phyloP scores from a whole-genome alignment of 106 monocot genomes.

The Dendrobium nobile region DNA sequence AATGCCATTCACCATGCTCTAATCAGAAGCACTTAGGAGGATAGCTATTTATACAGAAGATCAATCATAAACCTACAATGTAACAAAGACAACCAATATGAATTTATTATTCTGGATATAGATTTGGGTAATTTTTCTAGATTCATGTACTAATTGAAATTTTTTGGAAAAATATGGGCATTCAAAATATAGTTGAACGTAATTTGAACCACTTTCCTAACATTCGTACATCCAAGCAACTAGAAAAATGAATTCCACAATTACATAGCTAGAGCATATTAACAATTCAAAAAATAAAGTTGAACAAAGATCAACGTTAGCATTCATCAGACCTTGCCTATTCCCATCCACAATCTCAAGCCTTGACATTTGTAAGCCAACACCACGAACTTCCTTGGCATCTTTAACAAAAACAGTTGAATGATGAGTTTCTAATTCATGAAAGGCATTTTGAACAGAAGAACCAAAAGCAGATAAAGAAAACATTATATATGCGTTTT shows the following conservation, averaged over 20 bases:
- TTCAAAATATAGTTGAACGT: neutral
- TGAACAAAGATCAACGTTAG: neutral
- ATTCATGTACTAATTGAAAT: neutral
- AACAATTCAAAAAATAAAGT: neutral
- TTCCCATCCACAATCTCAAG: slow-evolving; percentile 44
- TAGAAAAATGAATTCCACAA: neutral
- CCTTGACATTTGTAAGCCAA: slow-evolving; percentile 82
- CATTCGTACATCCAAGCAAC: neutral
- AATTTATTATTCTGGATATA: neutral
- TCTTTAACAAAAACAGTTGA: slow-evolving; percentile 32
- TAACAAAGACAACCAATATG: neutral
- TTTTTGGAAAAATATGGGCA: neutral
- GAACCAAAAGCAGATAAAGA: neutral
- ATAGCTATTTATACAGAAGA: neutral
- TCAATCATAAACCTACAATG: no score
- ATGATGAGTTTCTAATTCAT: neutral
- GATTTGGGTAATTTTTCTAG: neutral
- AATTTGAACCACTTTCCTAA: neutral
- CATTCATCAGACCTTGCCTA: slow-evolving; percentile 28
- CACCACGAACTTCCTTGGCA: slow-evolving; percentile 90
- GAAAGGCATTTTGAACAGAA: neutral
- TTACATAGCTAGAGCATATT: neutral
- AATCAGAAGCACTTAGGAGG: neutral
- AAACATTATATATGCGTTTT: neutral
- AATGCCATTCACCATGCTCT: neutral